Percentiles rank a stretch among this genome's conserved stretches.
These are phyloP conservation scores for Fraxinus sp. DNA, from an alignment of 305 asterid species.

Conservation along the genomic window DNA sequence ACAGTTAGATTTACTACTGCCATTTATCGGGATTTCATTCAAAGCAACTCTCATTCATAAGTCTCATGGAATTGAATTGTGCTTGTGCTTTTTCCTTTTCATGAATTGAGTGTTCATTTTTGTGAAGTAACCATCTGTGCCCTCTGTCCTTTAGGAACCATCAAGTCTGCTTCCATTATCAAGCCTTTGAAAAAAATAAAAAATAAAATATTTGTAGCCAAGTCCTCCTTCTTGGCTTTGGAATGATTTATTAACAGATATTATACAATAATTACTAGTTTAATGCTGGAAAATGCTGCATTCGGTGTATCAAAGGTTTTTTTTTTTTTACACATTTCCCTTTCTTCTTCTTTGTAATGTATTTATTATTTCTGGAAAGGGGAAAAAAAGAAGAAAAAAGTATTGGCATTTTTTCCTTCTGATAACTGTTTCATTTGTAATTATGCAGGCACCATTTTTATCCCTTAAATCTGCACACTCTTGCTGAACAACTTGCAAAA, in stretches of 20 bases:
- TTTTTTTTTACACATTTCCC: not conserved
- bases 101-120: not conserved
- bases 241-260: not conserved
- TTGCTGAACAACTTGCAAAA: conserved; percentile 75
- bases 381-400: not conserved
- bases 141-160: not conserved
- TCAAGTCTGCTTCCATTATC: not conserved
- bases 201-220: not conserved
- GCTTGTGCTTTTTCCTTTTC: too few species aligned
- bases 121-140: not conserved
- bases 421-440: conserved; percentile 14
- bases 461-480: conserved; percentile 73
- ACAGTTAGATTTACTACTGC: too few species aligned
- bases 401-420: conserved; percentile 3
- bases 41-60: too few species aligned
- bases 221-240: not conserved
- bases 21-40: too few species aligned
- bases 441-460: conserved; percentile 74
- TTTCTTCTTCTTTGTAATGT: not conserved
- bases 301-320: not conserved
- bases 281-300: not conserved
- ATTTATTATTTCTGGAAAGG: not conserved
- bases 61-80: too few species aligned
- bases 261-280: not conserved
- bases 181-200: not conserved